These are phyloP conservation scores for Talaromyces adpressus DNA, from an alignment of 495 filamentous ascomycete genomes.

Conservation along the genomic window DNA sequence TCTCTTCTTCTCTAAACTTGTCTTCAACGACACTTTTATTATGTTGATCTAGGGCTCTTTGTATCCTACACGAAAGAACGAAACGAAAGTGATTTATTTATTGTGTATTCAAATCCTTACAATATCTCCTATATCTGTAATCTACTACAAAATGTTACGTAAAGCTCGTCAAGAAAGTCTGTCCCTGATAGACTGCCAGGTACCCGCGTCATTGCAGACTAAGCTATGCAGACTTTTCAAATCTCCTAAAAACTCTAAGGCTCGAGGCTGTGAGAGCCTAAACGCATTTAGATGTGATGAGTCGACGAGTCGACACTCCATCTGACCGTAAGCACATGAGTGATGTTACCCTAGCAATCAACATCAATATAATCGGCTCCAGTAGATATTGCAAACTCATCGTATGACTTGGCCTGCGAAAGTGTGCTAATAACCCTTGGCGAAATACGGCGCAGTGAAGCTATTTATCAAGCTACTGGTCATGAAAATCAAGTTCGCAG, in stretches of 20 bases:
- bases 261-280: neutral
- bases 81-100: neutral
- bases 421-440: neutral
- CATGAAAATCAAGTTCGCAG: neutral
- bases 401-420: neutral
- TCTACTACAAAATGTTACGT: neutral
- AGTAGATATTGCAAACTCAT: neutral
- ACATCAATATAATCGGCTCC: neutral
- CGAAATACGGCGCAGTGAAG: constrained; percentile 1
- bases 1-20: neutral
- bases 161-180: neutral
- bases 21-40: neutral
- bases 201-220: neutral
- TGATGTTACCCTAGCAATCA: neutral
- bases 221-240: neutral
- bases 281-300: neutral
- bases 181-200: neutral
- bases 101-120: neutral
- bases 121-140: neutral
- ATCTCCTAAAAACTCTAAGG: neutral
- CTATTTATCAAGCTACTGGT: neutral
- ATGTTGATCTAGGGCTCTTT: neutral
- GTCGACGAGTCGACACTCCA: neutral
- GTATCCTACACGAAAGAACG: neutral
- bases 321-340: neutral